Percentiles rank a stretch among this genome's conserved stretches.
phyloP scores from a whole-genome alignment of 352 stramenopile genomes.

The Phytophthora pistaciae region DNA sequence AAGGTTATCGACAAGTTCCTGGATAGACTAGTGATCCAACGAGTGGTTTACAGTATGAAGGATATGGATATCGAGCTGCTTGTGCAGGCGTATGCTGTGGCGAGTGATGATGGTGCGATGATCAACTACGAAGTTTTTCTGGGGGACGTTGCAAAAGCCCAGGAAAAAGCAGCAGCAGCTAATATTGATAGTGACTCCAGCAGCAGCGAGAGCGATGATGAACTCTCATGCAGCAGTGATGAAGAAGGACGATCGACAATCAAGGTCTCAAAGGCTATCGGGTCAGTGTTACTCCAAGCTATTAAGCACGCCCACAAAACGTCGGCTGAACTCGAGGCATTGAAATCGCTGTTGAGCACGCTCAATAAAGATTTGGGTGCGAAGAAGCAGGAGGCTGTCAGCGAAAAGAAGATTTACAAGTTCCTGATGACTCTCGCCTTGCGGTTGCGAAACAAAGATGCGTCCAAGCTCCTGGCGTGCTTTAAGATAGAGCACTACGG shows the following conservation, averaged over 20 bases:
- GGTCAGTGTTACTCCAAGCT: constrained; percentile 37
- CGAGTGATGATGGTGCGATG: constrained; percentile 30
- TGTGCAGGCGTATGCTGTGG: constrained; percentile 34
- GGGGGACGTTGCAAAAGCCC: constrained; percentile 49
- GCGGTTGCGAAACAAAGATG: constrained; percentile 62
- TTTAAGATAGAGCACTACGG: constrained; percentile 42
- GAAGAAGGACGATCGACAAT: constrained; percentile 44
- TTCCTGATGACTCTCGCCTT: constrained; percentile 53
- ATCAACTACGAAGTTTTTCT: constrained; percentile 69
- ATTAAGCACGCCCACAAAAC: constrained; percentile 51
- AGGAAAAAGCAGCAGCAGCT: constrained; percentile 24
- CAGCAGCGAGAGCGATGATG: constrained; percentile 47
- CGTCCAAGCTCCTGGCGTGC: constrained; percentile 49
- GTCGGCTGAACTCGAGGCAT: constrained; percentile 43
- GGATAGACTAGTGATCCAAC: constrained; percentile 56
- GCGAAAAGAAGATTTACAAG: constrained; percentile 75
- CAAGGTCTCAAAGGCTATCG: constrained; percentile 37
- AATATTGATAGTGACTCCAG: constrained; percentile 28
- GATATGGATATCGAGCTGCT: constrained; percentile 66
- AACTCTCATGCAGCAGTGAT: constrained; percentile 40
- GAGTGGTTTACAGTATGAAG: constrained; percentile 73
- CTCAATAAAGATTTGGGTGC: constrained; percentile 28
- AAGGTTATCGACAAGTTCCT: constrained; percentile 86
- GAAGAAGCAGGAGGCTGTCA: constrained; percentile 42
- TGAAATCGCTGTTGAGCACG: constrained; percentile 35